Conservation (phyloP, 139 green algal genomes). For the Volvox reticuliferus region DNA sequence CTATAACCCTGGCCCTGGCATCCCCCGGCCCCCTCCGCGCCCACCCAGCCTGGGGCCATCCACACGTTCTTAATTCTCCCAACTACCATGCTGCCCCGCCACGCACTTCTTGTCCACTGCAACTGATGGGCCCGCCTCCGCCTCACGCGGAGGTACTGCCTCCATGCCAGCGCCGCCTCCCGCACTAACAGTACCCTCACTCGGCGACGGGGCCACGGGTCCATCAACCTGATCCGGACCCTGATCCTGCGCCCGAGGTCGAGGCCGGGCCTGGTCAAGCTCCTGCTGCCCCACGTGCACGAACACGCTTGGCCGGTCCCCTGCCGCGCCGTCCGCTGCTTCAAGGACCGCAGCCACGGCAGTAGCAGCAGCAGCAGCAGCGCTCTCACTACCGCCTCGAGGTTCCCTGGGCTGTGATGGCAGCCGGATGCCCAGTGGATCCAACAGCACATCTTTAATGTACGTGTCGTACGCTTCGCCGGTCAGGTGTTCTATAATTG, state of each 20-base stretch:
- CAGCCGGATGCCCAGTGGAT: slow-evolving; percentile 19
- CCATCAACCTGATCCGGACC: no score
- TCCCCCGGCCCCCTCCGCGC: no score
- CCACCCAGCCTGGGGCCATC: no score
- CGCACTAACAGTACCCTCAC: background rate
- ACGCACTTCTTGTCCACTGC: background rate
- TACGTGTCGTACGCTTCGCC: slow-evolving; percentile 18
- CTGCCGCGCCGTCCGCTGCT: background rate
- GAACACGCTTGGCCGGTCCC: background rate
- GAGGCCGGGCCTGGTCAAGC: background rate
- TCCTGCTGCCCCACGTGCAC: background rate
- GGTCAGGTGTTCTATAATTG: slow-evolving; percentile 6
- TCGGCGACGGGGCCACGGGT: background rate
- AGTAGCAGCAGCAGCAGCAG: no score
- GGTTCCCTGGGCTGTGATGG: background rate
- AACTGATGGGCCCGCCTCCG: background rate
- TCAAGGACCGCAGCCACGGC: no score
- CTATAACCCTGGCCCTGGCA: no score
- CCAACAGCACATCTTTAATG: slow-evolving; percentile 2
- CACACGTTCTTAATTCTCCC: background rate
- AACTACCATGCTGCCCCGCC: background rate
- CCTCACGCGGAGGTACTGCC: background rate
- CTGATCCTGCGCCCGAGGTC: background rate
- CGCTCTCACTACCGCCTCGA: background rate
- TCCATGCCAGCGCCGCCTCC: background rate